phyloP scores from a whole-genome alignment of 202 grass and related monocot species.

The Setaria viridis region DNA sequence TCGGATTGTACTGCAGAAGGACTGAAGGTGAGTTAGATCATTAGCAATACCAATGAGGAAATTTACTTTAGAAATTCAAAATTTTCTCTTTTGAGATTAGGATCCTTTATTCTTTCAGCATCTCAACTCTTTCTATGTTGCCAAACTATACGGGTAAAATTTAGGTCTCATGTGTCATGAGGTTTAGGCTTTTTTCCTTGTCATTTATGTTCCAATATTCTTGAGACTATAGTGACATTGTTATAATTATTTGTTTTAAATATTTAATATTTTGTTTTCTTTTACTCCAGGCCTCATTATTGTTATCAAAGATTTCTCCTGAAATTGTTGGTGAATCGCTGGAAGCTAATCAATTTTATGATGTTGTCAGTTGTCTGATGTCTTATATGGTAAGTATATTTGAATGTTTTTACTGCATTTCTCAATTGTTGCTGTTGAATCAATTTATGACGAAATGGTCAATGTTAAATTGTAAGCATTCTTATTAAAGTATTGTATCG shows the following conservation, averaged over 20 bases:
- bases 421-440: slow-evolving; percentile 20
- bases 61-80: slow-evolving; percentile 22
- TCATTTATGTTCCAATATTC: slow-evolving; percentile 1
- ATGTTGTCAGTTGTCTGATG: slow-evolving; percentile 83
- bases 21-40: slow-evolving; percentile 63
- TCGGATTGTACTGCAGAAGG: slow-evolving; percentile 94
- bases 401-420: background rate
- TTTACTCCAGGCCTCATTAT: slow-evolving; percentile 64
- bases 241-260: slow-evolving; percentile 32
- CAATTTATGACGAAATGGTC: background rate
- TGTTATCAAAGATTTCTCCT: slow-evolving; percentile 85
- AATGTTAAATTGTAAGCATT: background rate
- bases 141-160: too few species aligned
- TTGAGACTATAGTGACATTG: background rate
- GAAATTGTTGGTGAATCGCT: slow-evolving; percentile 69
- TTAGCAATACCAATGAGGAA: background rate
- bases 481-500: slow-evolving; percentile 4
- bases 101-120: slow-evolving; percentile 21
- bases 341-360: slow-evolving; percentile 67
- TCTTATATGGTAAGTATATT: slow-evolving; percentile 75
- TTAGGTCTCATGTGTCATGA: too few species aligned
- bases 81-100: background rate
- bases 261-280: slow-evolving; percentile 25
- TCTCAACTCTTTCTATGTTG: background rate
- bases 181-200: background rate